Conservation (phyloP, 768 basidiomycete genomes). For the Amanita rubescens region DNA sequence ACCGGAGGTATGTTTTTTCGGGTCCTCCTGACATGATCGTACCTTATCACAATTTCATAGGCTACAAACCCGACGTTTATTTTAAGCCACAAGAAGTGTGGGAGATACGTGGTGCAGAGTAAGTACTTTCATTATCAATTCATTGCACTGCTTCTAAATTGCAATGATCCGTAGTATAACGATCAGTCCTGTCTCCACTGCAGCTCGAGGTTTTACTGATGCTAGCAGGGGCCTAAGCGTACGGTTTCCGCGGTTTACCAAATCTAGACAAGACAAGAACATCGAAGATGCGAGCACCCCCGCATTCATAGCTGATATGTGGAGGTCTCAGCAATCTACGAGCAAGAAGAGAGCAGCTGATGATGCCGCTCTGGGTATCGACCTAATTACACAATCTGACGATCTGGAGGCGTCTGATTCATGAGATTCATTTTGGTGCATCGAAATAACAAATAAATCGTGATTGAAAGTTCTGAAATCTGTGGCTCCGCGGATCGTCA, state of each 20-base stretch:
- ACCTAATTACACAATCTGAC: conserved; percentile 11
- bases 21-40: not conserved
- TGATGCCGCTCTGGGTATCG: conserved; percentile 54
- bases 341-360: conserved; percentile 33
- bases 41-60: conserved; percentile 25
- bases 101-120: conserved; percentile 84
- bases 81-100: conserved; percentile 75
- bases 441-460: not conserved
- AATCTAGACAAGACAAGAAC: conserved; percentile 62
- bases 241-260: conserved; percentile 85
- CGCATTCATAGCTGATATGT: conserved; percentile 63
- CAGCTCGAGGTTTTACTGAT: conserved; percentile 56
- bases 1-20: conserved; percentile 44
- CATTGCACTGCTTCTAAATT: conserved; percentile 7
- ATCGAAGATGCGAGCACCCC: conserved; percentile 69
- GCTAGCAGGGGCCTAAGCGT: conserved; percentile 62
- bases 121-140: conserved; percentile 14
- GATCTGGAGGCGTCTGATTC: not conserved
- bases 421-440: not conserved
- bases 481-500: too few species aligned
- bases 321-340: conserved; percentile 48
- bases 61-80: conserved; percentile 58
- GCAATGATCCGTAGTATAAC: conserved; percentile 48
- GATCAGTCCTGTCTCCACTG: conserved; percentile 77
- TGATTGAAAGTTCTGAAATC: not conserved